Evolutionary conservation across 495 filamentous ascomycete species (phyloP).

Genomic region (Penicillium herquei): DNA sequence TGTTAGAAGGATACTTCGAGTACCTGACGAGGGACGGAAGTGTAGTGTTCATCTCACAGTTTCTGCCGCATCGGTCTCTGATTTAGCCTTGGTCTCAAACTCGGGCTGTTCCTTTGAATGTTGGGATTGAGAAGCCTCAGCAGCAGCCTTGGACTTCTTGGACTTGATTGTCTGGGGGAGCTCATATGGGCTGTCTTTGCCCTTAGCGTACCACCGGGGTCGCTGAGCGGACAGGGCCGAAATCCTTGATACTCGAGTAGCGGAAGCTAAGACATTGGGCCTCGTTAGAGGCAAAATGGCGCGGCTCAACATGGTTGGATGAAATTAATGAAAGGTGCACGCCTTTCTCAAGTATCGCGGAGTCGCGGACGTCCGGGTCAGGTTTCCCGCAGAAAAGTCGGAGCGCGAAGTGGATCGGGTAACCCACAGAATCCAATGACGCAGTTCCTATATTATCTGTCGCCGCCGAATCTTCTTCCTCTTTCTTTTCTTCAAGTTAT

Average conservation of each 20-base stretch:
- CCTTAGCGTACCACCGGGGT: conserved; percentile 49
- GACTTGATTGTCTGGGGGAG: conserved; percentile 38
- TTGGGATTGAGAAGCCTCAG: conserved; percentile 27
- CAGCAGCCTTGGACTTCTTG: conserved; percentile 20
- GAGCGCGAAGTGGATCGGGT: conserved; percentile 21
- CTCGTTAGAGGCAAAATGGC: conserved; percentile 46
- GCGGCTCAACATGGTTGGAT: conserved; percentile 45
- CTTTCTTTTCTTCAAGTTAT: conserved; percentile 31
- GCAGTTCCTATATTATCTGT: conserved; percentile 27
- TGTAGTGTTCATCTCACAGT: conserved; percentile 21
- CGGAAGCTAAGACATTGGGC: conserved; percentile 40
- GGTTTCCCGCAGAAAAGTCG: conserved; percentile 35
- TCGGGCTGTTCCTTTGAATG: conserved; percentile 43
- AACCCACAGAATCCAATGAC: conserved; percentile 17
- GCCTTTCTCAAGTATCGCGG: conserved; percentile 10
- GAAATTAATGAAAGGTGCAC: conserved; percentile 17
- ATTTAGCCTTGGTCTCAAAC: conserved; percentile 40
- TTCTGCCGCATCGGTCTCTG: conserved; percentile 35
- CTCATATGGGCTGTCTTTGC: conserved; percentile 47
- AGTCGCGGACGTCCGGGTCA: conserved; percentile 4
- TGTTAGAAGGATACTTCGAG: conserved; percentile 15
- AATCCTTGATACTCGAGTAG: conserved; percentile 36
- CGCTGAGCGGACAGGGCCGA: conserved; percentile 33
- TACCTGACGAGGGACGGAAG: neutral
- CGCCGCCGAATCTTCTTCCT: conserved; percentile 22